Conservation (phyloP, 805 yeast species). For the Pachysolen tannophilus region DNA sequence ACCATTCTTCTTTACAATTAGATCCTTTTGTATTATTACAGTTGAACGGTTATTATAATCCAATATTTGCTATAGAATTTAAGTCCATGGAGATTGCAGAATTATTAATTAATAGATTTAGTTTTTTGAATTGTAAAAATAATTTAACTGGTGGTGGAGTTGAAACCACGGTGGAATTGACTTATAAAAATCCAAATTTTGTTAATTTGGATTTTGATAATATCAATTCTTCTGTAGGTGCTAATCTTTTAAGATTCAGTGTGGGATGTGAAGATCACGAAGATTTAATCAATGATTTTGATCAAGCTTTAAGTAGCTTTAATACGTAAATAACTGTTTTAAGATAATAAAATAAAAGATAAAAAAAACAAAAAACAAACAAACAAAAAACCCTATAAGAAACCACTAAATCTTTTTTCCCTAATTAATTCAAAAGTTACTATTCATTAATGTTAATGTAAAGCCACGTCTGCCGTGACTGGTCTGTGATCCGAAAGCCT, state of each 20-base stretch:
- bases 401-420: no score
- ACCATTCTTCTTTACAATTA: slow-evolving; percentile 41
- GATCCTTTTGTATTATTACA: slow-evolving; percentile 32
- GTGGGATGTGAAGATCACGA: slow-evolving; percentile 47
- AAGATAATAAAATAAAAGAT: background rate
- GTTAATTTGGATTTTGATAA: slow-evolving; percentile 9
- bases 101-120: slow-evolving; percentile 33
- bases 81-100: slow-evolving; percentile 28
- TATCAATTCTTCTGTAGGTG: slow-evolving; percentile 15
- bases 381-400: no score
- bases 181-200: slow-evolving; percentile 25
- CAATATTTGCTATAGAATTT: slow-evolving; percentile 38
- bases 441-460: slow-evolving; percentile 11
- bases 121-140: slow-evolving; percentile 41
- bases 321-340: background rate
- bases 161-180: slow-evolving; percentile 44
- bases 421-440: background rate
- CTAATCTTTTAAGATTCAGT: slow-evolving; percentile 35
- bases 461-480: slow-evolving; percentile 25
- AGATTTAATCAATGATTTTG: slow-evolving; percentile 41
- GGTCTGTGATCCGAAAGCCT: slow-evolving; percentile 43
- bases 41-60: slow-evolving; percentile 33
- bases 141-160: slow-evolving; percentile 38
- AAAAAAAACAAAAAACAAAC: background rate
- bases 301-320: slow-evolving; percentile 26